Evolutionary conservation across 148 eudicot species (phyloP).

Genomic region (Rhododendron kiyosumense): DNA sequence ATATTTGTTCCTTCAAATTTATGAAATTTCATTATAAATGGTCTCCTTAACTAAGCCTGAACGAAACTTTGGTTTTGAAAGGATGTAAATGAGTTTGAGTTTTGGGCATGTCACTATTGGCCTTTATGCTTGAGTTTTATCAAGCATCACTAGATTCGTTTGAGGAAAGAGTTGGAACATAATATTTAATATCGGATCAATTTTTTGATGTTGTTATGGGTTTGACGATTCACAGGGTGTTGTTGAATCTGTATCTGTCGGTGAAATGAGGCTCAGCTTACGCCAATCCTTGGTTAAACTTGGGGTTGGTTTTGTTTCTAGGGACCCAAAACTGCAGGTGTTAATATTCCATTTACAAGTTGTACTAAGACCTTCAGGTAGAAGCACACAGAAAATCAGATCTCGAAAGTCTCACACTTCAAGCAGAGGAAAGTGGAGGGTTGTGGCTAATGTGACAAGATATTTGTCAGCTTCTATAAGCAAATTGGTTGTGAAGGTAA

Average conservation of each 20-base stretch:
- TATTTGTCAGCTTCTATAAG: constrained; percentile 74
- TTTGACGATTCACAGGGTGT: constrained; percentile 63
- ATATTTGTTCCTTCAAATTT: neutral
- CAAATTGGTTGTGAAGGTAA: constrained; percentile 77
- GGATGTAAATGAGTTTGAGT: neutral
- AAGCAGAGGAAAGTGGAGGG: constrained; percentile 86
- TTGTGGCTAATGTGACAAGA: constrained; percentile 79
- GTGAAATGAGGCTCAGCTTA: constrained; percentile 86
- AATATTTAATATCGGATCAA: constrained; percentile 1
- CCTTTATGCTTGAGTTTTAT: constrained; percentile 10
- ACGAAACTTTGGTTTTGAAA: neutral
- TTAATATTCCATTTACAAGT: constrained; percentile 75
- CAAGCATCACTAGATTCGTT: neutral
- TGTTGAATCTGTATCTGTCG: constrained; percentile 80
- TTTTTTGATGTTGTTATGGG: neutral
- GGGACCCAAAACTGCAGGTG: constrained; percentile 75
- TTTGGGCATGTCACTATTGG: neutral
- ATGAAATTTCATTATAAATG: neutral
- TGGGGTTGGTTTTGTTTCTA: constrained; percentile 83
- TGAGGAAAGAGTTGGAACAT: neutral
- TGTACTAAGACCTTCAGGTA: constrained; percentile 60
- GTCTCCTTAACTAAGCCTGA: neutral
- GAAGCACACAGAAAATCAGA: constrained; percentile 45
- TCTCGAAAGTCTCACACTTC: constrained; percentile 54
- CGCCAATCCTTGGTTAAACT: constrained; percentile 88